Evolutionary conservation across 805 yeast genomes (phyloP).

Genomic region (Cyberlindnera galapagoensis): DNA sequence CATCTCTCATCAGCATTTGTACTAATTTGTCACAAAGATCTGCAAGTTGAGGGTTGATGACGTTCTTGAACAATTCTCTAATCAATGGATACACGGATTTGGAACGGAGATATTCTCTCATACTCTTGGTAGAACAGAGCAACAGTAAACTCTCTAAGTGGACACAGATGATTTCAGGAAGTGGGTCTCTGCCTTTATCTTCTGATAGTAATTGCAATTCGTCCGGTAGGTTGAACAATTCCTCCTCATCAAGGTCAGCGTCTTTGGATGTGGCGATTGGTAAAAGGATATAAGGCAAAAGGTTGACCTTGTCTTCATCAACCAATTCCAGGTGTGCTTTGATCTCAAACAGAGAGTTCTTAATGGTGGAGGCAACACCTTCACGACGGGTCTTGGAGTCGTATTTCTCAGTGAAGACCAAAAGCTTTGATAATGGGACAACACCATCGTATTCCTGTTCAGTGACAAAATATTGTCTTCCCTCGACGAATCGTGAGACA

Average conservation of each 20-base stretch:
- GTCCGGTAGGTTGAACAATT: slow-evolving; percentile 81
- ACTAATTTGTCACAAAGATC: slow-evolving; percentile 81
- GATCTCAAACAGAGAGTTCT: slow-evolving; percentile 80
- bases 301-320: slow-evolving; percentile 54
- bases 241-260: slow-evolving; percentile 70
- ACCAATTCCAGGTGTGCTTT: slow-evolving; percentile 57
- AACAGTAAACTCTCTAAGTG: slow-evolving; percentile 78
- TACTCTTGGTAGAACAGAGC: slow-evolving; percentile 65
- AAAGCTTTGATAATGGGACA: slow-evolving; percentile 72
- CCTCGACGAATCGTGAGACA: slow-evolving; percentile 64
- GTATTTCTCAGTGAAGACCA: slow-evolving; percentile 77
- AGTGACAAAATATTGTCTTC: slow-evolving; percentile 73
- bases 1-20: slow-evolving; percentile 90
- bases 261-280: slow-evolving; percentile 77
- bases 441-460: slow-evolving; percentile 68
- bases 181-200: slow-evolving; percentile 73
- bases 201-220: slow-evolving; percentile 74
- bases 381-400: slow-evolving; percentile 77
- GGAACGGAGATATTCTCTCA: slow-evolving; percentile 72
- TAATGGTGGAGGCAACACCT: slow-evolving; percentile 89
- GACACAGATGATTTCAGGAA: slow-evolving; percentile 52
- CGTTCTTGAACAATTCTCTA: slow-evolving; percentile 73
- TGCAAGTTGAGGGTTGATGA: slow-evolving; percentile 40
- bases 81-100: slow-evolving; percentile 81
- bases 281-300: slow-evolving; percentile 73